phyloP scores from a whole-genome alignment of 179 eudicot species.

The Silene coronaria region DNA sequence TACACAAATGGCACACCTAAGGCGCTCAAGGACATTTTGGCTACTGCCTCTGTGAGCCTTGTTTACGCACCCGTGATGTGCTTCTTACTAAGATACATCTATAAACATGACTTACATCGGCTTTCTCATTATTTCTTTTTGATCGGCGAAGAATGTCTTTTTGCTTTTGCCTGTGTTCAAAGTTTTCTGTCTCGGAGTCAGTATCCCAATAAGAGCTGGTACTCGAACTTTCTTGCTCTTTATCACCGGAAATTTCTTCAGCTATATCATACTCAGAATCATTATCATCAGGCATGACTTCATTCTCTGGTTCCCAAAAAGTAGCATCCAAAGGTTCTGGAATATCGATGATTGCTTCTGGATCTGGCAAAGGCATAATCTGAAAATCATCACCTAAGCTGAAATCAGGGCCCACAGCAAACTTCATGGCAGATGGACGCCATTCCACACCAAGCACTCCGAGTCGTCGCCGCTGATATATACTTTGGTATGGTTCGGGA shows the following conservation, averaged over 20 bases:
- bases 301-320: constrained; percentile 85
- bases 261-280: constrained; percentile 82
- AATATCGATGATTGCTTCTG: constrained; percentile 64
- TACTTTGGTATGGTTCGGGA: constrained; percentile 88
- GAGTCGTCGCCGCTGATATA: constrained; percentile 74
- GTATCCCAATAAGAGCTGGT: constrained; percentile 46
- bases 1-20: no score
- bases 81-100: constrained; percentile 5
- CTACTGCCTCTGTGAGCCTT: no score
- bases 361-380: constrained; percentile 61
- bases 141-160: constrained; percentile 66
- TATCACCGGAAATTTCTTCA: constrained; percentile 62
- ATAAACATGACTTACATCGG: constrained; percentile 36
- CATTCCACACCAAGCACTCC: constrained; percentile 87
- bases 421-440: constrained; percentile 71
- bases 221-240: constrained; percentile 56
- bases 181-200: constrained; percentile 53
- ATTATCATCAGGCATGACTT: constrained; percentile 63
- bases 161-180: constrained; percentile 36
- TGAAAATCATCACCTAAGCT: constrained; percentile 65
- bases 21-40: no score
- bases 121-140: constrained; percentile 62
- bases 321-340: constrained; percentile 74
- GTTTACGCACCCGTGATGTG: no score
- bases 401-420: constrained; percentile 69